These are phyloP conservation scores for Paramecium sexaurelia DNA, from an alignment of 73 alveolate species.

Conservation along the genomic window DNA sequence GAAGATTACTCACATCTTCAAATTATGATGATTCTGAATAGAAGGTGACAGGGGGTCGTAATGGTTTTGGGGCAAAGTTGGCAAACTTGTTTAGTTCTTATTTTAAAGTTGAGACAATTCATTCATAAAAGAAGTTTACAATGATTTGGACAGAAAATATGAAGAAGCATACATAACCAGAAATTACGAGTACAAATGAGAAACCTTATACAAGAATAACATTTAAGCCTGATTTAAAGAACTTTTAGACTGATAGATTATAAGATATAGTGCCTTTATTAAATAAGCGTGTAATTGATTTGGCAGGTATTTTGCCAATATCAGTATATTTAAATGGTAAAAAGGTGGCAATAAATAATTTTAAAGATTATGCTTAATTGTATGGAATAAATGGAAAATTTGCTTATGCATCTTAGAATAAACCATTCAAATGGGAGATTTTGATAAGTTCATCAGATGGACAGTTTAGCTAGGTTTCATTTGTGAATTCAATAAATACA, in stretches of 20 bases:
- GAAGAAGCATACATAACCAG: constrained; percentile 83
- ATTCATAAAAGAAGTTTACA: constrained; percentile 77
- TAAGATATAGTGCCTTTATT: constrained; percentile 92
- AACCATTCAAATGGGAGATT: constrained; percentile 96
- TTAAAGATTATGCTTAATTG: constrained; percentile 91
- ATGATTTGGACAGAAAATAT: constrained; percentile 85
- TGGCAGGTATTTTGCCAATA: constrained; percentile 98
- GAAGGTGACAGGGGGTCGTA: constrained; percentile 97
- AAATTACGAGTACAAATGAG: constrained; percentile 70
- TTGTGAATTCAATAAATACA: constrained; percentile 99
- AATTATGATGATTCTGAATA: constrained; percentile 97
- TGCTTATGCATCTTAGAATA: constrained; percentile 59
- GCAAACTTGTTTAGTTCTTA: constrained; percentile 96
- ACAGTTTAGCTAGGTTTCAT: constrained; percentile 73
- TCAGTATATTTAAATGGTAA: constrained; percentile 84
- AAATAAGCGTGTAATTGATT: constrained; percentile 98
- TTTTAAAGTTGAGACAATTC: constrained; percentile 96
- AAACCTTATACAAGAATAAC: constrained; percentile 92
- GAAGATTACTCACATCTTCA: constrained; percentile 96
- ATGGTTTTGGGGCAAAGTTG: constrained; percentile 99
- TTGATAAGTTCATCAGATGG: constrained; percentile 97
- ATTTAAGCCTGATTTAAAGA: constrained; percentile 97
- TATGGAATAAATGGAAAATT: constrained; percentile 71
- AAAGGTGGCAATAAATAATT: constrained; percentile 81
- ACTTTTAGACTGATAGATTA: constrained; percentile 92